Evolutionary conservation across 768 basidiomycete species (phyloP).

Genomic region (Mycena maculata): DNA sequence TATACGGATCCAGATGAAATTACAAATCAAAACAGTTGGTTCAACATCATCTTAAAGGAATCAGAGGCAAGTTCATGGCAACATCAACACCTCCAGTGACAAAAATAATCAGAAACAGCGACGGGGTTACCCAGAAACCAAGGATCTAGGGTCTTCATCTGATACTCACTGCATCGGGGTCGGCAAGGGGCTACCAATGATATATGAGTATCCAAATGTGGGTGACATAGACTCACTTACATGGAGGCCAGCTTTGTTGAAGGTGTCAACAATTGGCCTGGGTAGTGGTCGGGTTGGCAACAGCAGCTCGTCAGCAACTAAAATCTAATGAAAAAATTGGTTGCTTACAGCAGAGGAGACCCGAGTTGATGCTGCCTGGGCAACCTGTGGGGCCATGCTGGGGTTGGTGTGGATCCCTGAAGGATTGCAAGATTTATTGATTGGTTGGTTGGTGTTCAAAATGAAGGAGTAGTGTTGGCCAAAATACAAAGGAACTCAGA

Average conservation of each 20-base stretch:
- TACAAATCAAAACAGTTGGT: no score
- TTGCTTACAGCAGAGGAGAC: conserved; percentile 61
- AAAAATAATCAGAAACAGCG: neutral
- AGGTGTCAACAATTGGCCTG: conserved; percentile 35
- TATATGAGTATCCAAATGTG: no score
- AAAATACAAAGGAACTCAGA: neutral
- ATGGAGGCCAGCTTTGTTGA: conserved; percentile 44
- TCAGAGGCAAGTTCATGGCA: neutral
- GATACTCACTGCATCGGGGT: conserved; percentile 3
- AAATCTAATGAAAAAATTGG: no score
- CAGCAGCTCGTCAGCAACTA: conserved; percentile 49
- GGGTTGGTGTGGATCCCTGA: conserved; percentile 50
- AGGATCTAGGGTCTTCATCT: neutral
- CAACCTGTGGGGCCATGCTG: conserved; percentile 38
- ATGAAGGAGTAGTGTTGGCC: conserved; percentile 37
- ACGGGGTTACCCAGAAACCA: no score
- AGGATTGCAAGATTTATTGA: conserved; percentile 52
- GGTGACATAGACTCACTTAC: no score
- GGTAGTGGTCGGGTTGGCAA: conserved; percentile 48
- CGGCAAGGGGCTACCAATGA: neutral
- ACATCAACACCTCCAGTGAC: conserved; percentile 1
- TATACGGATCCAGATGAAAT: conserved; percentile 2
- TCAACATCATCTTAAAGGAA: no score
- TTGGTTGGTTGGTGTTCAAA: conserved; percentile 48
- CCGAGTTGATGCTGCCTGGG: conserved; percentile 61